Conservation (phyloP, 2,329 filamentous ascomycete genomes). For the Cryphonectria naterciae region DNA sequence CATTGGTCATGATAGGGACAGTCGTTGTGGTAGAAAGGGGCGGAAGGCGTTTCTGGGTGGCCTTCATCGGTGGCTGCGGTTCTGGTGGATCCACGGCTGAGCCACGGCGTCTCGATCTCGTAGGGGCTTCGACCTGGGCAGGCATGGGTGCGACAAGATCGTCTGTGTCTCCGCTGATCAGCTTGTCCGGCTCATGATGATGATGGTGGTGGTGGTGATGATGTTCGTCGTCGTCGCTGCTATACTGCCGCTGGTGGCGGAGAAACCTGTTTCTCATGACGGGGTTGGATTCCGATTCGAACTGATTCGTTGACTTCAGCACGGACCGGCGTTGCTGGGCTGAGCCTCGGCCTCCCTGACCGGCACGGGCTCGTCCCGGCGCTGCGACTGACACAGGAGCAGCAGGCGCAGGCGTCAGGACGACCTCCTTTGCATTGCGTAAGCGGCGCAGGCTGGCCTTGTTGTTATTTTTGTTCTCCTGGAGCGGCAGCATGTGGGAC, state of each 20-base stretch:
- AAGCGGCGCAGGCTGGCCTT: neutral
- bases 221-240: neutral
- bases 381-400: conserved; percentile 15
- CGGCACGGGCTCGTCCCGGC: conserved; percentile 2
- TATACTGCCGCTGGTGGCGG: conserved; percentile 13
- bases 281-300: conserved; percentile 18
- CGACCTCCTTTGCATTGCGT: neutral
- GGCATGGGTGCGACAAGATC: conserved; percentile 19
- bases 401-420: neutral
- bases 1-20: conserved; percentile 23
- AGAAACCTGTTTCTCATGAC: conserved; percentile 18
- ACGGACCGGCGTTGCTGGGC: conserved; percentile 26
- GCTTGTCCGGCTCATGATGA: neutral
- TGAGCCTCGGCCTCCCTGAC: conserved; percentile 9
- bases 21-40: neutral
- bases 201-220: neutral
- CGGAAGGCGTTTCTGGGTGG: conserved; percentile 19
- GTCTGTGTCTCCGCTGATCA: conserved; percentile 10
- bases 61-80: conserved; percentile 13
- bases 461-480: neutral
- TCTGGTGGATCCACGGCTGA: conserved; percentile 20
- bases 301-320: conserved; percentile 28
- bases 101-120: conserved; percentile 16
- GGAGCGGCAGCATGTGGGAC: neutral
- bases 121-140: neutral